A percentile compares a stretch with the other conserved stretches of the same genome.
Conservation (phyloP, 2,329 filamentous ascomycete genomes). For the Proliferodiscus dingleyae region DNA sequence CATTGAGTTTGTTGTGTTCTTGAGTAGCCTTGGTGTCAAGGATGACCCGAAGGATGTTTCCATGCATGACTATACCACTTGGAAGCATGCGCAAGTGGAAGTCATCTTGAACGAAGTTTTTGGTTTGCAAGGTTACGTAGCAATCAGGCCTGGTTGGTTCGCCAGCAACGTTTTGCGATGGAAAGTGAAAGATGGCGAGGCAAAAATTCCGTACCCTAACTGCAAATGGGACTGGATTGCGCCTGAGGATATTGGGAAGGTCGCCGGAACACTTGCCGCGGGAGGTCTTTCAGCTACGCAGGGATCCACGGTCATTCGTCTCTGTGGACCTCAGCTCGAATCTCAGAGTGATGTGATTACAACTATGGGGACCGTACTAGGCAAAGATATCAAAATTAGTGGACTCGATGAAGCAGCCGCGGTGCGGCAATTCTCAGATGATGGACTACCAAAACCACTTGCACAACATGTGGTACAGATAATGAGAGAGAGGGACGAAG, state of each 20-base stretch:
- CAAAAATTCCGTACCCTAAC: constrained; percentile 30
- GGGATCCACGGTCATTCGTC: background rate
- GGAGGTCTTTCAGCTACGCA: background rate
- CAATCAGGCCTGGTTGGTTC: constrained; percentile 40
- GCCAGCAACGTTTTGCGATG: constrained; percentile 37
- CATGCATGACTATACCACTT: constrained; percentile 34
- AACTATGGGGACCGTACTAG: background rate
- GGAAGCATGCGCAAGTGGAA: constrained; percentile 41
- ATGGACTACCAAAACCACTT: background rate
- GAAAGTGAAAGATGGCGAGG: constrained; percentile 27
- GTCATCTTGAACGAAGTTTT: constrained; percentile 38
- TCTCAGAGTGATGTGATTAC: background rate
- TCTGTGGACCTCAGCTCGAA: background rate
- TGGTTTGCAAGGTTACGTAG: constrained; percentile 34
- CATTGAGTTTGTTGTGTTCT: constrained; percentile 41
- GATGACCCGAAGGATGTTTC: constrained; percentile 27
- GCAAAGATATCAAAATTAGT: background rate
- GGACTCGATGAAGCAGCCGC: background rate
- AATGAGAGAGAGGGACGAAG: too few species aligned
- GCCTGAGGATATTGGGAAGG: constrained; percentile 41
- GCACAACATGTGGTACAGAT: background rate
- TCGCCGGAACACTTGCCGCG: constrained; percentile 29
- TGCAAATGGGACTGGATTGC: constrained; percentile 37
- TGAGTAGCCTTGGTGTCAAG: constrained; percentile 37
- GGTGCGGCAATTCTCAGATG: background rate